Evolutionary conservation across 2,329 filamentous ascomycete genomes (phyloP).

Genomic region (Botryotinia convoluta): DNA sequence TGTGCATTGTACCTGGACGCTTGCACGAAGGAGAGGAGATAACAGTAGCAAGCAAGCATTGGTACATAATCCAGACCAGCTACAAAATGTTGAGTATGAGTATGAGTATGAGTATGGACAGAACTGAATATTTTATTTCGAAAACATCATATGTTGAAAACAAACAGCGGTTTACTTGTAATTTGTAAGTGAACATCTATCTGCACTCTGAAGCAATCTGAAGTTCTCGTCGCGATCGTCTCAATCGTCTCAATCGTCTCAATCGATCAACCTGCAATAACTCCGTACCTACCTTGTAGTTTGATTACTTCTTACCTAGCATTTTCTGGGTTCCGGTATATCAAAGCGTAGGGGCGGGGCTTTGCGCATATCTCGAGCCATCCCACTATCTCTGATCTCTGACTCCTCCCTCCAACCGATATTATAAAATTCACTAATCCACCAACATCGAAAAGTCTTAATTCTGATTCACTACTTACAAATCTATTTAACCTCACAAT

Average conservation of each 20-base stretch:
- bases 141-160: background rate
- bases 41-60: background rate
- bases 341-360: constrained; percentile 11
- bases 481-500: background rate
- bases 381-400: background rate
- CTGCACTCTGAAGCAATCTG: background rate
- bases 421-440: background rate
- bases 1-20: background rate
- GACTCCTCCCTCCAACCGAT: constrained; percentile 1
- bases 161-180: background rate
- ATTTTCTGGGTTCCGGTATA: too few relatives aligned
- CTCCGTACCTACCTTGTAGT: background rate
- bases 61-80: background rate
- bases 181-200: background rate
- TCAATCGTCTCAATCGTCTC: background rate
- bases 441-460: background rate
- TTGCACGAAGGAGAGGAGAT: background rate
- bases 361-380: background rate
- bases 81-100: background rate
- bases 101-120: background rate
- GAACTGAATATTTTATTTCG: background rate
- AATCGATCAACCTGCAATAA: background rate
- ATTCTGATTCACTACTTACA: constrained; percentile 4
- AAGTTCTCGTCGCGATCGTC: background rate
- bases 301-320: background rate